These are phyloP conservation scores for Monilinia laxa DNA, from an alignment of 2,329 filamentous ascomycete genomes.

Conservation along the genomic window DNA sequence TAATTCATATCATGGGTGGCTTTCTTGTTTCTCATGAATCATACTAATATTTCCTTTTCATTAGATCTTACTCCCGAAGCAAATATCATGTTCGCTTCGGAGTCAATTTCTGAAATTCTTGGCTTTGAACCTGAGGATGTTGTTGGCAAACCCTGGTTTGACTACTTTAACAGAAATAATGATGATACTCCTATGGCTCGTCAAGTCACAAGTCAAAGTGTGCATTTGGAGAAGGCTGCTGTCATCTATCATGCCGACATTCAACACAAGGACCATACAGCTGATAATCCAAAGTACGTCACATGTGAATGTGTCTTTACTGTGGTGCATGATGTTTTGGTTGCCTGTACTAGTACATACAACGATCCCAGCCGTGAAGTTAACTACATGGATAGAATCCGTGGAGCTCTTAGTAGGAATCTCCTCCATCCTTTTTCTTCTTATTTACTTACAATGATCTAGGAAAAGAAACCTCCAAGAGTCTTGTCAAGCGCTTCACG, in stretches of 20 bases:
- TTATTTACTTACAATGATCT: neutral
- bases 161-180: conserved; percentile 70
- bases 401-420: conserved; percentile 6
- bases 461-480: conserved; percentile 12
- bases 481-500: conserved; percentile 62
- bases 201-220: conserved; percentile 64
- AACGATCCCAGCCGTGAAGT: conserved; percentile 42
- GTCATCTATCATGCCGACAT: conserved; percentile 79
- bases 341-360: conserved; percentile 81
- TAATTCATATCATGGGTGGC: neutral
- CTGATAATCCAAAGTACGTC: conserved; percentile 52
- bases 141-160: conserved; percentile 73
- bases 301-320: conserved; percentile 89
- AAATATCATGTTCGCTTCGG: conserved; percentile 78
- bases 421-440: too few relatives aligned
- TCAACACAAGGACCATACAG: conserved; percentile 60
- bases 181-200: conserved; percentile 76
- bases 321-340: conserved; percentile 82
- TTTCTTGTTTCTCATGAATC: conserved; percentile 23
- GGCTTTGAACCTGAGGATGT: conserved; percentile 77
- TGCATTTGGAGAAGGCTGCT: conserved; percentile 79
- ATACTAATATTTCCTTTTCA: conserved; percentile 27
- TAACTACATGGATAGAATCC: conserved; percentile 4
- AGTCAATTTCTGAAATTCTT: conserved; percentile 79
- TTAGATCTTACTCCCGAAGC: conserved; percentile 73